phyloP scores from a whole-genome alignment of 2,329 filamentous ascomycete species.

The Cercospora canescens region DNA sequence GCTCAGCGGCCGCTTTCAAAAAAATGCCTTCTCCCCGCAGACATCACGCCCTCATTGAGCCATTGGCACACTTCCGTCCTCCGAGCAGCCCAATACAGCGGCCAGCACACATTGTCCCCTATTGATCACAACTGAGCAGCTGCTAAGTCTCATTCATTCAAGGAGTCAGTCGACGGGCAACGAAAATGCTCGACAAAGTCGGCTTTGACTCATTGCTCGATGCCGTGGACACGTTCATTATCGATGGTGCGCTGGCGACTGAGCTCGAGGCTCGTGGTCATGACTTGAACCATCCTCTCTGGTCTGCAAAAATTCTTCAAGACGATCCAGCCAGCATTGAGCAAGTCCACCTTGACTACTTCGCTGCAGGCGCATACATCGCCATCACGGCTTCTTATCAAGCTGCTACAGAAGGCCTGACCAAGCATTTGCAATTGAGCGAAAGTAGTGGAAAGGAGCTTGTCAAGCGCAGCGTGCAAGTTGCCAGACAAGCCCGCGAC shows the following conservation, averaged over 20 bases:
- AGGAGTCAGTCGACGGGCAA: background rate
- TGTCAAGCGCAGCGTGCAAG: slow-evolving; percentile 42
- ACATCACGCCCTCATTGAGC: background rate
- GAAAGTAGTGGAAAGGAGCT: slow-evolving; percentile 38
- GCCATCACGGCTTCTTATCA: slow-evolving; percentile 52
- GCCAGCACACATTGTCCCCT: background rate
- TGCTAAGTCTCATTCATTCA: background rate
- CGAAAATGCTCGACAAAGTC: slow-evolving; percentile 26
- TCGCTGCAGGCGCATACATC: slow-evolving; percentile 45
- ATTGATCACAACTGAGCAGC: too few relatives aligned
- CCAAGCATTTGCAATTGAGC: slow-evolving; percentile 38
- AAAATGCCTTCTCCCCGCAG: background rate
- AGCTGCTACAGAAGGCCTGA: slow-evolving; percentile 44
- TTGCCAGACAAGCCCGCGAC: slow-evolving; percentile 42
- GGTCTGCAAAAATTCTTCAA: slow-evolving; percentile 47
- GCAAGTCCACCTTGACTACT: slow-evolving; percentile 48
- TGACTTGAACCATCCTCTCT: slow-evolving; percentile 45
- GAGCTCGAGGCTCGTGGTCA: slow-evolving; percentile 47
- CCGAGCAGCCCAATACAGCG: background rate
- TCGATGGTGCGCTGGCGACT: slow-evolving; percentile 52
- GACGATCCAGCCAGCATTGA: slow-evolving; percentile 44
- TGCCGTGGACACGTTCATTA: slow-evolving; percentile 35
- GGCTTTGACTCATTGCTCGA: slow-evolving; percentile 28
- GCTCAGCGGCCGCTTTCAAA: background rate
- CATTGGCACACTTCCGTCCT: background rate